These are phyloP conservation scores for Starmerella bacillaris DNA, from an alignment of 805 yeast species.

Conservation along the genomic window DNA sequence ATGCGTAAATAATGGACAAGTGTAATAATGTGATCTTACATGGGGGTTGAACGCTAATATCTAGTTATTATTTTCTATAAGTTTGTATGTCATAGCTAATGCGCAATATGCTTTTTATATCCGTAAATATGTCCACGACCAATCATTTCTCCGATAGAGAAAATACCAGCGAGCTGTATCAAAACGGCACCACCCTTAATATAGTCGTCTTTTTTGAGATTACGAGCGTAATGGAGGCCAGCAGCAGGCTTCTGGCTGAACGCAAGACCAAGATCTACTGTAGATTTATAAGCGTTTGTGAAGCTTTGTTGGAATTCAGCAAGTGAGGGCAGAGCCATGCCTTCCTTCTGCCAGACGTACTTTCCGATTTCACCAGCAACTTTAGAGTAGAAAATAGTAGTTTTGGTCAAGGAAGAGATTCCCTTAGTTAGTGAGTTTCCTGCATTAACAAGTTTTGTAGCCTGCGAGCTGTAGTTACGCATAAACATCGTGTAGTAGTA, in stretches of 20 bases:
- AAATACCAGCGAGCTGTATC: conserved; percentile 75
- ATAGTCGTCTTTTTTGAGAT: conserved; percentile 37
- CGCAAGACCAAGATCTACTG: conserved; percentile 9
- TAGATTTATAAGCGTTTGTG: conserved; percentile 19
- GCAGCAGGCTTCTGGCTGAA: conserved; percentile 37
- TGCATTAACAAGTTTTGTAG: conserved; percentile 10
- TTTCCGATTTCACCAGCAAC: conserved; percentile 48
- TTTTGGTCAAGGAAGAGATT: conserved; percentile 28
- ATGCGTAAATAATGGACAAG: too few species aligned
- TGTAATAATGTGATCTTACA: too few species aligned
- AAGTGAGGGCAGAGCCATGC: conserved; percentile 73
- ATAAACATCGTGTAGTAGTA: conserved; percentile 16
- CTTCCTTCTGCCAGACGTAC: conserved; percentile 78
- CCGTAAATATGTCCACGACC: conserved; percentile 93
- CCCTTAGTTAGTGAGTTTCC: conserved; percentile 24
- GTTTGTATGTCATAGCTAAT: conserved; percentile 3
- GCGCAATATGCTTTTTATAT: conserved; percentile 28
- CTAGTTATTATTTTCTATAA: too few species aligned
- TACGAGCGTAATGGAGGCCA: conserved; percentile 30
- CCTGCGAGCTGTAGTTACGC: conserved; percentile 14
- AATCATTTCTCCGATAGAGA: conserved; percentile 84
- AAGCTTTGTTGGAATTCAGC: conserved; percentile 64
- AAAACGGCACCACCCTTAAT: conserved; percentile 56
- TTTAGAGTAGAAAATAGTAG: conserved; percentile 61
- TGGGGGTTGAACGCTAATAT: too few species aligned